Conservation (phyloP, 805 yeast genomes). For the Metschnikowia bowlesiae region DNA sequence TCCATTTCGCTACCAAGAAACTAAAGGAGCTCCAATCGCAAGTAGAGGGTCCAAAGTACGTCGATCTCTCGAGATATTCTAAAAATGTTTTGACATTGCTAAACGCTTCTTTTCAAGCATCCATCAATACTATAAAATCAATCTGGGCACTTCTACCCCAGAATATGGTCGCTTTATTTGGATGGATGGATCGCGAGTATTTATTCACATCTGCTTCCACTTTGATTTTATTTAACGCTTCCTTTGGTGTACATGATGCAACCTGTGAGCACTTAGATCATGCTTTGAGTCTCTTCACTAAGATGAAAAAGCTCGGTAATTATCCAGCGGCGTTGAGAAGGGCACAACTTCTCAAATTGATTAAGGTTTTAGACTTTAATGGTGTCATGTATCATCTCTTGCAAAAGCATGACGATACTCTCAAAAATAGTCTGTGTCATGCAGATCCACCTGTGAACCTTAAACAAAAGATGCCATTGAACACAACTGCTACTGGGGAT, state of each 20-base stretch:
- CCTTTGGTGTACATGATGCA: constrained; percentile 78
- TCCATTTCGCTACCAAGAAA: constrained; percentile 70
- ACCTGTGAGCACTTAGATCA: constrained; percentile 69
- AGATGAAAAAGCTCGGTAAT: constrained; percentile 73
- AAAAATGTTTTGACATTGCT: constrained; percentile 61
- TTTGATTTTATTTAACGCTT: constrained; percentile 64
- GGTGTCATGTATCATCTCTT: constrained; percentile 57
- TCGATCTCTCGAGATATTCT: constrained; percentile 66
- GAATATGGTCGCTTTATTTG: constrained; percentile 80
- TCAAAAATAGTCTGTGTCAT: not conserved
- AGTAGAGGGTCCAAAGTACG: constrained; percentile 43
- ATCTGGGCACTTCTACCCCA: constrained; percentile 72
- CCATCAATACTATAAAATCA: constrained; percentile 68
- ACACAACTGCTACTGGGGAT: constrained; percentile 1
- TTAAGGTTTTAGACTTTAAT: constrained; percentile 64
- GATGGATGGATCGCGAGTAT: constrained; percentile 84
- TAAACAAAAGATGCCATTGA: constrained; percentile 4
- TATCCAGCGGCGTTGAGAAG: constrained; percentile 75
- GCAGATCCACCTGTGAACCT: constrained; percentile 11
- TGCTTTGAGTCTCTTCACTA: constrained; percentile 63
- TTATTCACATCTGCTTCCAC: constrained; percentile 75
- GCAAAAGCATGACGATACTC: constrained; percentile 52
- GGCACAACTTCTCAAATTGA: constrained; percentile 63
- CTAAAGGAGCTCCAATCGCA: constrained; percentile 45
- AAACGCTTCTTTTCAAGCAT: constrained; percentile 76